These are phyloP conservation scores for Diatrype stigma DNA, from an alignment of 2,329 filamentous ascomycete genomes.

Conservation along the genomic window DNA sequence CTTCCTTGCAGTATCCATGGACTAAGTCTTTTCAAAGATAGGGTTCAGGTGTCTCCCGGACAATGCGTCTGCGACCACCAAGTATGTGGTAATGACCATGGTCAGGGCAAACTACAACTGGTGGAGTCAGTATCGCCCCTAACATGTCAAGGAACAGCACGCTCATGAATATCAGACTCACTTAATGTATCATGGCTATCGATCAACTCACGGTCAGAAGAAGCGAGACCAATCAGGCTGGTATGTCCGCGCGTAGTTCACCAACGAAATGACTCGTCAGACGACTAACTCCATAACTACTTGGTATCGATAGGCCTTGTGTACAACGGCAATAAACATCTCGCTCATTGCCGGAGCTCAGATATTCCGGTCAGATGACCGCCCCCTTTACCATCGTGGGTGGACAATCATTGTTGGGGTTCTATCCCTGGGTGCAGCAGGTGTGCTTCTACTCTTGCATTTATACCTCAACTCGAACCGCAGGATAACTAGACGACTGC, in stretches of 20 bases:
- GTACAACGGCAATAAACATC: conserved; percentile 1
- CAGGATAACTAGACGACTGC: not conserved
- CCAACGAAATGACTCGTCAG: too few relatives aligned
- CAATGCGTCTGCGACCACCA: not conserved
- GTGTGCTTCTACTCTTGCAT: not conserved
- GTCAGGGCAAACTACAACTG: not conserved
- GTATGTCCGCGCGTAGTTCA: not conserved
- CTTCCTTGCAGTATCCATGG: not conserved
- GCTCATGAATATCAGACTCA: not conserved
- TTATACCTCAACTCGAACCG: not conserved
- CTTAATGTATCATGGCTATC: conserved; percentile 2
- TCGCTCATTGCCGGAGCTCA: conserved; percentile 1
- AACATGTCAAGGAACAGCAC: not conserved
- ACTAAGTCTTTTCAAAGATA: not conserved
- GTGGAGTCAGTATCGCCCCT: not conserved
- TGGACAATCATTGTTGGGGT: not conserved
- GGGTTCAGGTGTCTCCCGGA: not conserved
- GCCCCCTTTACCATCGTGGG: not conserved
- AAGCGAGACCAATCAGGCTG: conserved; percentile 1
- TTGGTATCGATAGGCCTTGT: not conserved
- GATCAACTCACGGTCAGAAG: not conserved
- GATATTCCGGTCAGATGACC: conserved; percentile 2
- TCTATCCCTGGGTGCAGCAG: not conserved
- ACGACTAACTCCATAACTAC: too few relatives aligned
- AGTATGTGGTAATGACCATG: not conserved